Evolutionary conservation across 2,329 filamentous ascomycete species (phyloP), one percentile per base, ranked within the genome.

Genomic region (Lasiodiplodia sp.): DNA sequence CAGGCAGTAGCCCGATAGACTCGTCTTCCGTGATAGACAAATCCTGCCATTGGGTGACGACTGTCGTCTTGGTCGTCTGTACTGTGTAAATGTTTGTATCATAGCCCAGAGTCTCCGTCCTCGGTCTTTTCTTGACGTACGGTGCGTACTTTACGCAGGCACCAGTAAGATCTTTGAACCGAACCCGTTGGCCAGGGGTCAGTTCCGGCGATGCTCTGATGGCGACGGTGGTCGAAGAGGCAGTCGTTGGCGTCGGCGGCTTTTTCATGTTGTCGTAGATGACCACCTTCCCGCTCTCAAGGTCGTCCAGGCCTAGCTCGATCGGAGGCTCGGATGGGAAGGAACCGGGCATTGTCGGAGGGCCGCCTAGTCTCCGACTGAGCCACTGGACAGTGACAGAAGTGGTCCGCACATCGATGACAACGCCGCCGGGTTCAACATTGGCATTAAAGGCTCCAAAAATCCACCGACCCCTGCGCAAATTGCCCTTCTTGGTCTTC

Each of bases 21-120:
- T 75, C 65, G 51, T 87, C 81, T 34, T 80, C 78, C 0, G 85
- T 86, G 37, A 84, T 78, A 10, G 81, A 82, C 18, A 85, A 79
- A 73, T 89, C 86, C 72, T 89, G 87, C 88, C 88, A 90, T 70
- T 85, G 83, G 4, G 89, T 84, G 1, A 79, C 83, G 14, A 84
- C 83, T n/a, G 78, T 77, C 2, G 86, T 86, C 23, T 78, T 79
- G 12, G 83, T 85, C 38, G 80, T 79, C 63, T 83, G 78, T 64
- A 89, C 79, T 14, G 83, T 80, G 71, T 85, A 88, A 2, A 87
- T 81, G 69, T 89, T 89, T 71, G 89, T 75, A 71, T 90, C 87
- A 73, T 86, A 88, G 1, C 86, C 87, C 51, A 85, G 78, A 10
- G 82, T 84, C 25, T 84, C 79, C 3, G 81, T 81, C 11, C 82